Evolutionary conservation across 225 moss, liverwort and hornwort genomes (phyloP), one percentile per base, ranked within the genome.

Genomic region (Marchantia paleacea): DNA sequence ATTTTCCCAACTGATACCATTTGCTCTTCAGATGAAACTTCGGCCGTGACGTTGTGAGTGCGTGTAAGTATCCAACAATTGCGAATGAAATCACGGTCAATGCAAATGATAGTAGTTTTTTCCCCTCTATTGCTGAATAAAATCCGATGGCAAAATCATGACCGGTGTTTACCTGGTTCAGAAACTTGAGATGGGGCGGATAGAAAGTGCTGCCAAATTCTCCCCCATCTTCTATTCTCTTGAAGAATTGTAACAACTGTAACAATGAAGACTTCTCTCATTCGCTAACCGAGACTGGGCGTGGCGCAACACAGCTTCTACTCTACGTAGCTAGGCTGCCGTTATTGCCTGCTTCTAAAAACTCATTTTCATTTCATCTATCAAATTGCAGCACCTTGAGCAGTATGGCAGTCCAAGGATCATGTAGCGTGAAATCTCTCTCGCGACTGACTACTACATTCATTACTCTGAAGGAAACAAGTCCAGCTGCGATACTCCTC

Each of bases 131-230:
- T 76, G 30, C 60, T 57, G 60, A 47, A 47, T 10, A 8, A 61
- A 77, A 64, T 12, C 29, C 78, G 51, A 78, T 31, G 75, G 74
- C 84, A 81, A 85, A 85, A 85, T 55, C 68, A 75, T 79, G 31
- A 81, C 68, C 57, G 57, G 16, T 68, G n/a, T 58, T 76, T 64
- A 64, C 20, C 49, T 67, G 77, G 65, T 77, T 28, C 55, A 51
- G 76, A 28, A 63, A 49, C 72, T 20, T 24, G 76, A 80, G 52
- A 62, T 73, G 22, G 71, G n/a, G 68, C 51, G 20, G 67, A 69
- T 49, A 50, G 7, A 51, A 25, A 11, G 58, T 78, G 50, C 65
- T 65, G 50, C 65, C 74, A 67, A 48, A 52, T 28, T 76, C 48
- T 78, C 57, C 54, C 62, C 51, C 48, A 77, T 55, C 80, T 11